Conservation (phyloP, 345 rosid genomes). For the Lagerstroemia speciosa region DNA sequence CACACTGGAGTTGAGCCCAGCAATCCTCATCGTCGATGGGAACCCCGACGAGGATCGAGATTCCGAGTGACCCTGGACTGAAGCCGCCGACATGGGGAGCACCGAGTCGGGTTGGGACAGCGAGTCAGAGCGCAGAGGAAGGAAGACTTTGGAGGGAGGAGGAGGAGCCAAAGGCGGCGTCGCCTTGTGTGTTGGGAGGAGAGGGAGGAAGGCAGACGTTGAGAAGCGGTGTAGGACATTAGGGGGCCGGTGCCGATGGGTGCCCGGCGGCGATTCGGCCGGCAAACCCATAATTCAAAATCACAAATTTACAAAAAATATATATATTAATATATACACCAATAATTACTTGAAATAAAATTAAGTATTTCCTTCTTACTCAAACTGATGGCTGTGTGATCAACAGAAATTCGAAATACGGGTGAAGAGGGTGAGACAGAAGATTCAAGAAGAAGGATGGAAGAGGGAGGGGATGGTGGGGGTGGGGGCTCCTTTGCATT, state of each 20-base stretch:
- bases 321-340: background rate
- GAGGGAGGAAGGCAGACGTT: slow-evolving; percentile 35
- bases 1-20: slow-evolving; percentile 56
- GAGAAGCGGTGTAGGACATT: slow-evolving; percentile 34
- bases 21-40: slow-evolving; percentile 71
- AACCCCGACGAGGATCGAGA: slow-evolving; percentile 46
- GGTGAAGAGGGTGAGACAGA: background rate
- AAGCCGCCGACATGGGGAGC: slow-evolving; percentile 34
- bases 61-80: slow-evolving; percentile 36
- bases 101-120: slow-evolving; percentile 27
- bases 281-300: slow-evolving; percentile 4
- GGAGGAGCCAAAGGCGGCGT: slow-evolving; percentile 21
- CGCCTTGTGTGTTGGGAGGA: slow-evolving; percentile 27
- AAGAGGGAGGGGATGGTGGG: background rate
- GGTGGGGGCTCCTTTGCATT: background rate
- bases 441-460: background rate
- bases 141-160: slow-evolving; percentile 35
- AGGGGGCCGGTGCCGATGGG: slow-evolving; percentile 3
- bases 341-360: background rate
- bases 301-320: background rate
- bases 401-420: background rate
- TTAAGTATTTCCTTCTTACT: background rate
- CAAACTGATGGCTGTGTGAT: background rate
- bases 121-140: slow-evolving; percentile 37
- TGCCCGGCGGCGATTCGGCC: slow-evolving; percentile 10